Evolutionary conservation across 2,329 filamentous ascomycete genomes (phyloP).

Genomic region (Cladophialophora exuberans): DNA sequence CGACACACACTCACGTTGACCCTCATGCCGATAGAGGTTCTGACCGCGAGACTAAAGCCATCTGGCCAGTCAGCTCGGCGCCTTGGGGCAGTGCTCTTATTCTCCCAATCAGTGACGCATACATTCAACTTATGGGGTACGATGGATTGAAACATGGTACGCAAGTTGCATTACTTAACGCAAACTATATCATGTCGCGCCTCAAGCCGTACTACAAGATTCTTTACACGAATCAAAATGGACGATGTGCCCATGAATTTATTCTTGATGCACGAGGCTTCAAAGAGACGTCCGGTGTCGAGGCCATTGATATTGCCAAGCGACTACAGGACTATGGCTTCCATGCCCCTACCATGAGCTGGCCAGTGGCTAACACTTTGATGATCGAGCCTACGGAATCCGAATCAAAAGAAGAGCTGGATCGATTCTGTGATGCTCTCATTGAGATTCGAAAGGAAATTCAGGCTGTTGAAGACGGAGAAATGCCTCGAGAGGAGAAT

Average conservation of each 20-base stretch:
- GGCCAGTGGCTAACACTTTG: constrained; percentile 90
- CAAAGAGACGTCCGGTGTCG: constrained; percentile 78
- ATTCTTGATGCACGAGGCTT: constrained; percentile 88
- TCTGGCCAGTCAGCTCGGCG: constrained; percentile 77
- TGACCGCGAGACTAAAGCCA: constrained; percentile 49
- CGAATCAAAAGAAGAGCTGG: constrained; percentile 88
- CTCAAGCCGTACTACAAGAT: constrained; percentile 86
- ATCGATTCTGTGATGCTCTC: constrained; percentile 88
- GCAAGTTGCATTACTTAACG: constrained; percentile 90
- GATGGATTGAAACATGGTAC: constrained; percentile 85
- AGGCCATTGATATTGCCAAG: constrained; percentile 95
- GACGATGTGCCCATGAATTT: constrained; percentile 94
- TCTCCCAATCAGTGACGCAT: constrained; percentile 90
- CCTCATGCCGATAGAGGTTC: constrained; percentile 35
- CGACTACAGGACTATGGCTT: constrained; percentile 96
- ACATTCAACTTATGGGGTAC: constrained; percentile 90
- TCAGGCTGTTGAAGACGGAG: constrained; percentile 76
- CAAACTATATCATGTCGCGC: constrained; percentile 91
- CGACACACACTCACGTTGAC: constrained; percentile 67
- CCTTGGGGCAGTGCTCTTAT: constrained; percentile 89
- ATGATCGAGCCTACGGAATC: constrained; percentile 99
- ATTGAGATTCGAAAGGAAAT: constrained; percentile 88
- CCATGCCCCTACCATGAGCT: constrained; percentile 96
- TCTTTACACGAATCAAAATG: constrained; percentile 87
- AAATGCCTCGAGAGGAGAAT: constrained; percentile 73